Conservation (phyloP, 305 asterid species). For the Solanum hybrid region DNA sequence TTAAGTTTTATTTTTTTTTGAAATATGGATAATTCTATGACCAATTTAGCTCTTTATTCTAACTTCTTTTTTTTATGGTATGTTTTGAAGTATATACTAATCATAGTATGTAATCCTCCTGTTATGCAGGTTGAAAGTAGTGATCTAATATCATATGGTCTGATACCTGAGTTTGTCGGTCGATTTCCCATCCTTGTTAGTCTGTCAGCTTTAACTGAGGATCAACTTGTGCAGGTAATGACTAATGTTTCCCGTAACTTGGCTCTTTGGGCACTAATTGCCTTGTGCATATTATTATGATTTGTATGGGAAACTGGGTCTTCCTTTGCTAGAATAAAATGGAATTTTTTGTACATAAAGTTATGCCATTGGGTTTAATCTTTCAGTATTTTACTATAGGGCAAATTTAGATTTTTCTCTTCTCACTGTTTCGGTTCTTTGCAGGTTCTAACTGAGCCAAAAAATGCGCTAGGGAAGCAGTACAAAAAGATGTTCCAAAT, state of each 20-base stretch:
- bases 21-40: neutral
- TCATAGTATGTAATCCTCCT: neutral
- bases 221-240: constrained; percentile 88
- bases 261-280: neutral
- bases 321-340: neutral
- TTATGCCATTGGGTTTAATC: neutral
- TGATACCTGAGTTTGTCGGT: constrained; percentile 95
- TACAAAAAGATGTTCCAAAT: constrained; percentile 86
- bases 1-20: neutral
- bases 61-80: neutral
- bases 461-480: constrained; percentile 89
- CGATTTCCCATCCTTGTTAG: constrained; percentile 88
- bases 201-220: constrained; percentile 85
- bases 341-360: neutral
- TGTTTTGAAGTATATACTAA: neutral
- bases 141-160: constrained; percentile 87
- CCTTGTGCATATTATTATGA: neutral
- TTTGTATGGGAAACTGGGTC: neutral
- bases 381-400: neutral
- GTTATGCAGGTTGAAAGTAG: constrained; percentile 84
- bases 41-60: neutral
- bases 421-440: constrained; percentile 1
- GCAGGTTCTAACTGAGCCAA: constrained; percentile 92
- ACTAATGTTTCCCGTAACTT: neutral
- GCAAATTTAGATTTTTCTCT: neutral